A percentile compares a stretch with the other conserved stretches of the same genome.
phyloP scores from a whole-genome alignment of 805 yeast species.

The Candida rishiriensis region DNA sequence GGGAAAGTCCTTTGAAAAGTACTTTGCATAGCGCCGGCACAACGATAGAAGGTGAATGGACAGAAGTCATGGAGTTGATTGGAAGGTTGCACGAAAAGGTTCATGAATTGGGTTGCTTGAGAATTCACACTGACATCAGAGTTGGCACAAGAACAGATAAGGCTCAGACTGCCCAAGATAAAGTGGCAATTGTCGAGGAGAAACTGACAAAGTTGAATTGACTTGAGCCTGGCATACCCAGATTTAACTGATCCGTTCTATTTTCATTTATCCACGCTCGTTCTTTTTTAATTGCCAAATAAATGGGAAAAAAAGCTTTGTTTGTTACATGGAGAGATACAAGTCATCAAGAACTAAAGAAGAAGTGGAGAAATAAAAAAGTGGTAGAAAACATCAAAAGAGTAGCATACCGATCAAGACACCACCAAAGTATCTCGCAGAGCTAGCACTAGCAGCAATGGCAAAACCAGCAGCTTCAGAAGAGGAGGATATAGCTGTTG shows the following conservation, averaged over 20 bases:
- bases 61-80: conserved; percentile 72
- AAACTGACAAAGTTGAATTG: conserved; percentile 33
- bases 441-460: background rate
- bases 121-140: conserved; percentile 83
- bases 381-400: background rate
- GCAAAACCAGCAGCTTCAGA: conserved; percentile 3
- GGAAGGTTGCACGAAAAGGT: conserved; percentile 73
- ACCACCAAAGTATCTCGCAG: background rate
- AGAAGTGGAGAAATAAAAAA: background rate
- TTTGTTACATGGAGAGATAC: too few species aligned
- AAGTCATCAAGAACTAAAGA: too few species aligned
- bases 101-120: conserved; percentile 66
- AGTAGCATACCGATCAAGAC: background rate
- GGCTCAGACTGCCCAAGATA: conserved; percentile 66
- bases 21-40: conserved; percentile 91
- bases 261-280: too few species aligned
- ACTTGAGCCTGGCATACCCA: too few species aligned
- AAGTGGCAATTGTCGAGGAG: conserved; percentile 57
- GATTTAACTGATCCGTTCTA: too few species aligned
- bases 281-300: too few species aligned
- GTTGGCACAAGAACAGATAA: conserved; percentile 84
- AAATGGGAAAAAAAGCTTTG: too few species aligned
- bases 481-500: background rate
- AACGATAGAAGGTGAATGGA: conserved; percentile 86
- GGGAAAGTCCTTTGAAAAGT: conserved; percentile 57